These are phyloP conservation scores for Arachnopeziza araneosa DNA, from an alignment of 2,329 filamentous ascomycete species.

Conservation along the genomic window DNA sequence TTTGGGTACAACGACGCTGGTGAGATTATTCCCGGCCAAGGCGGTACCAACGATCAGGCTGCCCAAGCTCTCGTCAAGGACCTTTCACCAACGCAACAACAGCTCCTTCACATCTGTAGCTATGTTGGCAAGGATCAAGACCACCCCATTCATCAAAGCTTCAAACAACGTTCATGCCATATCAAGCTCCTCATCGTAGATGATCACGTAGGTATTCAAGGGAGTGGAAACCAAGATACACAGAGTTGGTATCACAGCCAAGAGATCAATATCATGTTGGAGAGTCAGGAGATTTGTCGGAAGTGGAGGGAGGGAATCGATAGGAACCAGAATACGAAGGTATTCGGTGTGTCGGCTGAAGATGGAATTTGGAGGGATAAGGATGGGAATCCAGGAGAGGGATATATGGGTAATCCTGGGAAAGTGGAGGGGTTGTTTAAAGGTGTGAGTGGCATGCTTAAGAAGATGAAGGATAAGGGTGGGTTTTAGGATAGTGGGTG, in stretches of 20 bases:
- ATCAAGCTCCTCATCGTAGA: slow-evolving; percentile 75
- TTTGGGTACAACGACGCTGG: slow-evolving; percentile 76
- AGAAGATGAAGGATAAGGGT: slow-evolving; percentile 6
- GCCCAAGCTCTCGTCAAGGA: slow-evolving; percentile 42
- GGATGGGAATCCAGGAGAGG: slow-evolving; percentile 30
- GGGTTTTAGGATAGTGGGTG: background rate
- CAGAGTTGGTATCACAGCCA: slow-evolving; percentile 75
- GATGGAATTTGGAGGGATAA: slow-evolving; percentile 60
- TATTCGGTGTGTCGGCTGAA: slow-evolving; percentile 48
- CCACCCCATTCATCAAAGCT: slow-evolving; percentile 48
- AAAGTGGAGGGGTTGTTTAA: slow-evolving; percentile 3
- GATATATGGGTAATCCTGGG: slow-evolving; percentile 1
- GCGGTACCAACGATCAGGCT: slow-evolving; percentile 70
- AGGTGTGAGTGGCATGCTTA: slow-evolving; percentile 1
- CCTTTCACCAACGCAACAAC: slow-evolving; percentile 43
- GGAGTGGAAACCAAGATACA: slow-evolving; percentile 75
- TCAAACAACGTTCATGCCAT: slow-evolving; percentile 68
- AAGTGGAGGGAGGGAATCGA: slow-evolving; percentile 57
- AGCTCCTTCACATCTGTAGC: slow-evolving; percentile 56
- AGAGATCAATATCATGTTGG: slow-evolving; percentile 72
- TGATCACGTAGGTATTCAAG: slow-evolving; percentile 61
- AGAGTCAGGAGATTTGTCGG: slow-evolving; percentile 54
- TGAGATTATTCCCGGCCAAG: slow-evolving; percentile 69
- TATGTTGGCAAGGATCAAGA: slow-evolving; percentile 72
- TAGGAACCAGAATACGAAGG: slow-evolving; percentile 61